Base-by-base conservation (phyloP, 139 green algal genomes). In the Coelastrella sp. region DNA sequence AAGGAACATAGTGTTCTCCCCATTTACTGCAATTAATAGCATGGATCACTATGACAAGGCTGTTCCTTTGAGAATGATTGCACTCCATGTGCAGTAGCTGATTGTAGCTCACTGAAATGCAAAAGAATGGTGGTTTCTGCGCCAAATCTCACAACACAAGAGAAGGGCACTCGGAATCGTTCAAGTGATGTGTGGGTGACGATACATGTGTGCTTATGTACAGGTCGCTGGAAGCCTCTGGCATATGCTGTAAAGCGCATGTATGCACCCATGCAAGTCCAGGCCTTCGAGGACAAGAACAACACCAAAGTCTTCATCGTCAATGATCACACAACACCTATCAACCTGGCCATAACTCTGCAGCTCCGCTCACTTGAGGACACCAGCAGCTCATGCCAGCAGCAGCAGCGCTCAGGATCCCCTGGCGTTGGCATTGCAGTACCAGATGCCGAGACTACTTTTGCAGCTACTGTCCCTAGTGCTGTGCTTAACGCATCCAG, bases 171-270 rank as follows among this genome's bases (percentile, higher is more conserved):
- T 57, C 15, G 45, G 11, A 57, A 9, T 57, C 45, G 15, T 9
- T 57, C 15, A 0, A 0, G 11, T 57, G 15, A 0, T 2, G 1
- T 57, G 45, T 1, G 11, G 15, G 11, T 57, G 45, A 57, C 11
- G 11, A 2, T 13, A 57, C 45, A 57, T 0, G 45, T 57, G 15
- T 57, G 45, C 15, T 57, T 0, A 34, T 27, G 23, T n/a, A n/a
- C n/a, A 82, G 75, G 75, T 13, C 75, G 75, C 35, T 82, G 75
- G 75, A 82, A 82, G 75, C 75, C 75, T 0, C 75, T 85, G 41
- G 60, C 43, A 45, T 76, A 85, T 50, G 30, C 60, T 9, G 41
- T 85, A 21, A 85, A 85, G 79, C 79, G 63, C 43, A 74, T 76
- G 41, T 85, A 77, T 59, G 79, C 79, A 9, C 37, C 51, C 41